Conservation (phyloP, 768 basidiomycete species). For the Kwoniella mangroviensis region DNA sequence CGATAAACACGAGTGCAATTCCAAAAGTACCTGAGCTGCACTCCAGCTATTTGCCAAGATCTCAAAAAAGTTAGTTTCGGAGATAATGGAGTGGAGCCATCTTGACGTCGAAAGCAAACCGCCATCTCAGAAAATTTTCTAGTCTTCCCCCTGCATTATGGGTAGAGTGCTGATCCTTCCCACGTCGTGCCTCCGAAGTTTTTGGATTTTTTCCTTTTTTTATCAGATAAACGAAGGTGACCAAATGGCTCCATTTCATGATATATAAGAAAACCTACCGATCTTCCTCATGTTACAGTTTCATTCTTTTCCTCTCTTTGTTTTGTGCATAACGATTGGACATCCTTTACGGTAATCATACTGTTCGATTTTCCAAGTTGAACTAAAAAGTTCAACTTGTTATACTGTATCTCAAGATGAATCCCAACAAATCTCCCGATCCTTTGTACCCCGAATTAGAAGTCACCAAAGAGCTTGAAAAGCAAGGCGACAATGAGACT, state of each 20-base stretch:
- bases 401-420: too few species aligned
- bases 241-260: neutral
- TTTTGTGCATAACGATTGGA: too few species aligned
- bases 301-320: neutral
- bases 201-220: neutral
- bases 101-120: neutral
- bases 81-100: neutral
- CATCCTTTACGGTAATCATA: too few species aligned
- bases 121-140: too few species aligned
- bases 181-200: neutral
- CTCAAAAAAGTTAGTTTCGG: too few species aligned
- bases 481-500: constrained; percentile 31
- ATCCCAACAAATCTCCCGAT: constrained; percentile 1
- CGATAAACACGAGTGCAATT: too few species aligned
- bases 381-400: too few species aligned
- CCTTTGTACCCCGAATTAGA: constrained; percentile 9
- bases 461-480: constrained; percentile 5
- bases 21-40: too few species aligned
- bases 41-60: too few species aligned
- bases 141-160: neutral
- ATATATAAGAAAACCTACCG: too few species aligned
- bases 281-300: too few species aligned
- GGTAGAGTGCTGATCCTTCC: neutral
- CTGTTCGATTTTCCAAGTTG: too few species aligned
- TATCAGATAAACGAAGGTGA: neutral